These are phyloP conservation scores for Circinella umbellata DNA, from an alignment of 371 early-diverging fungal genomes.

Conservation along the genomic window DNA sequence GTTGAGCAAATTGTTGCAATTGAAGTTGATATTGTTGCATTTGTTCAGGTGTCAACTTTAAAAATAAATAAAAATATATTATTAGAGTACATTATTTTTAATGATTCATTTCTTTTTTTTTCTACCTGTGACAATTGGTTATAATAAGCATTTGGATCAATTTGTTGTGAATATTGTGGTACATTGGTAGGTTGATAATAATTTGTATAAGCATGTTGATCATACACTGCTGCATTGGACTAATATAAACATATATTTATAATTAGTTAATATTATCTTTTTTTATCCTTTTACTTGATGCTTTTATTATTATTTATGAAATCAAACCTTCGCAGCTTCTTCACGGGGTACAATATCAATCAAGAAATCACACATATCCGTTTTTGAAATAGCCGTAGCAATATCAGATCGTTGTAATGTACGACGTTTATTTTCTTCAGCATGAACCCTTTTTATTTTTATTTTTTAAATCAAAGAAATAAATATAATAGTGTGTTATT, in stretches of 20 bases:
- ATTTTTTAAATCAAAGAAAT: too few species aligned
- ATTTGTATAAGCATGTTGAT: slow-evolving; percentile 33
- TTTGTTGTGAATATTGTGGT: slow-evolving; percentile 25
- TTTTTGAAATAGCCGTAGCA: slow-evolving; percentile 91
- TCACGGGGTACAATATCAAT: slow-evolving; percentile 98
- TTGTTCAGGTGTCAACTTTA: slow-evolving; percentile 45
- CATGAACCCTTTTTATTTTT: slow-evolving; percentile 74
- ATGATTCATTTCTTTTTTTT: too few species aligned
- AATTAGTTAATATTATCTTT: too few species aligned
- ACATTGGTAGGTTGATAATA: slow-evolving; percentile 30
- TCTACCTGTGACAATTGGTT: slow-evolving; percentile 21
- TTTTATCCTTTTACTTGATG: background rate
- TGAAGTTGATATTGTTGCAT: slow-evolving; percentile 45
- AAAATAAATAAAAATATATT: background rate
- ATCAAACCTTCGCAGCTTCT: slow-evolving; percentile 53
- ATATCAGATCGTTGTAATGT: slow-evolving; percentile 97
- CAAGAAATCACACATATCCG: slow-evolving; percentile 98
- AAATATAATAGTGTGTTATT: background rate
- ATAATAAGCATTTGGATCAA: slow-evolving; percentile 23
- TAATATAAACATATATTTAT: slow-evolving; percentile 1
- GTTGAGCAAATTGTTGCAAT: slow-evolving; percentile 40
- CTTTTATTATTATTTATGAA: background rate
- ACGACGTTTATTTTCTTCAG: slow-evolving; percentile 98
- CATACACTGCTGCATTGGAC: slow-evolving; percentile 27
- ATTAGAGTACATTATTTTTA: background rate